phyloP scores from a whole-genome alignment of 257 asterid genomes.

The Schizonepeta tenuifolia region DNA sequence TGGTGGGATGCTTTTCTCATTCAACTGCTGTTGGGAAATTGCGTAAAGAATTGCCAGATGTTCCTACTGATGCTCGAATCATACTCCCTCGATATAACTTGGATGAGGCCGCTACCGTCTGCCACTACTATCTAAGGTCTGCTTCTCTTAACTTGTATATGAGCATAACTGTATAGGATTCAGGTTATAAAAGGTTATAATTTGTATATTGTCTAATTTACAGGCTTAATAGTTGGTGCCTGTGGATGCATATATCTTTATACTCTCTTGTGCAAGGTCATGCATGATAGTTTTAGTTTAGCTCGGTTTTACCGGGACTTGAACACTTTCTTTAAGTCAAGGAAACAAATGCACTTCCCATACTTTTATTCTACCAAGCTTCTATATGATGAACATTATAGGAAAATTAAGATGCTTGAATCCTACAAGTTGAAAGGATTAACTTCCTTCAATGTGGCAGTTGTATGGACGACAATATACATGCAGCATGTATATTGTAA shows the following conservation, averaged over 20 bases:
- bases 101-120: conserved; percentile 87
- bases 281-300: conserved; percentile 23
- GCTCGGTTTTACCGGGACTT: conserved; percentile 16
- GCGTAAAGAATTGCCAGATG: conserved; percentile 86
- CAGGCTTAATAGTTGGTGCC: background rate
- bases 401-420: conserved; percentile 14
- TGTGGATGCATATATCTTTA: conserved; percentile 4
- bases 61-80: conserved; percentile 77
- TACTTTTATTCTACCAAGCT: background rate
- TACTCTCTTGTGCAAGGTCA: conserved; percentile 13
- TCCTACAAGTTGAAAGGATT: background rate
- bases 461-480: background rate
- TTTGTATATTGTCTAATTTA: conserved; percentile 7
- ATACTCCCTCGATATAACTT: conserved; percentile 76
- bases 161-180: conserved; percentile 4
- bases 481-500: no score
- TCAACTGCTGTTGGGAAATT: conserved; percentile 96
- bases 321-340: background rate
- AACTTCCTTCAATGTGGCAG: background rate
- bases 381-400: background rate
- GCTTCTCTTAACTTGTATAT: conserved; percentile 32
- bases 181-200: background rate
- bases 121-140: conserved; percentile 92
- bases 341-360: background rate
- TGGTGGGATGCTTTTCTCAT: conserved; percentile 95